A percentile compares a stretch with the other conserved stretches of the same genome.
These are phyloP conservation scores for Neofusicoccum sp. DNA, from an alignment of 2,329 filamentous ascomycete species.

Conservation along the genomic window DNA sequence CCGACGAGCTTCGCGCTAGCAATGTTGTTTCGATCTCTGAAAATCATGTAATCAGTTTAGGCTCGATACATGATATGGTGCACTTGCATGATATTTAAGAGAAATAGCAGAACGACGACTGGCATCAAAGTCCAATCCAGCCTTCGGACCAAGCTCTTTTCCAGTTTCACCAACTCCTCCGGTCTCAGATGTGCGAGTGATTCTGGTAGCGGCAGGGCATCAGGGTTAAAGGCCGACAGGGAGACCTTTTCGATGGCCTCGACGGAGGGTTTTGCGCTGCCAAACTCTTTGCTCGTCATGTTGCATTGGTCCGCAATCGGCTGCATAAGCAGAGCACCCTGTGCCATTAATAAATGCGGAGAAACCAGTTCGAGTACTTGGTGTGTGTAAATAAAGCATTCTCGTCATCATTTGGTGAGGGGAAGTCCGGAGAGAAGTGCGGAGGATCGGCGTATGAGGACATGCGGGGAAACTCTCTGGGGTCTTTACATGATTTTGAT, in stretches of 20 bases:
- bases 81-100: constrained; percentile 16
- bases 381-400: not conserved
- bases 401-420: not conserved
- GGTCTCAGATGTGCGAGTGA: not conserved
- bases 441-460: not conserved
- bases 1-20: constrained; percentile 38
- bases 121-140: constrained; percentile 21
- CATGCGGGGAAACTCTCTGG: not conserved
- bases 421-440: constrained; percentile 1
- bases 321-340: too few species aligned
- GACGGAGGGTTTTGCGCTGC: not conserved
- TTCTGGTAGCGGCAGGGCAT: not conserved
- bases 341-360: too few species aligned
- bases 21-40: constrained; percentile 31
- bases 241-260: not conserved
- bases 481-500: too few species aligned
- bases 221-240: not conserved
- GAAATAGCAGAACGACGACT: constrained; percentile 17
- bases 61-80: not conserved
- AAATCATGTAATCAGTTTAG: not conserved
- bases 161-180: constrained; percentile 9
- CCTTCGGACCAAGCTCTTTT: constrained; percentile 25
- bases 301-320: not conserved
- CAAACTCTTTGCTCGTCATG: not conserved
- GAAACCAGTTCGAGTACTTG: not conserved